A percentile compares a stretch with the other conserved stretches of the same genome.
Conservation (phyloP, 1,139 yeast genomes). For the Scheffersomyces parashehatae region DNA sequence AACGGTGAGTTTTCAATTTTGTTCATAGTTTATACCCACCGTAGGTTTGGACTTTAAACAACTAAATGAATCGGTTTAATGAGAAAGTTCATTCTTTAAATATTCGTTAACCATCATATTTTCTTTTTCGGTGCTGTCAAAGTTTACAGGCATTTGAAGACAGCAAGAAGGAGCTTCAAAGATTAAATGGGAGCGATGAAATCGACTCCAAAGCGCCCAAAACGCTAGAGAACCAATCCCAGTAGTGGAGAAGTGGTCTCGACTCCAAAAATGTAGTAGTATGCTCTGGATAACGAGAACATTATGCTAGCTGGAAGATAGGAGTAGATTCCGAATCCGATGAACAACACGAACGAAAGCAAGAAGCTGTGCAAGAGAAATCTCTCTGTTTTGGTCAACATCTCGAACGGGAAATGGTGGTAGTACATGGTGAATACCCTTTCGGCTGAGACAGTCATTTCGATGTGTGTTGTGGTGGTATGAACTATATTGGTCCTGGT, state of each 20-base stretch:
- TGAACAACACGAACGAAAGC: constrained; percentile 31
- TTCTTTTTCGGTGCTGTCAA: no score
- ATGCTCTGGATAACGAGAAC: constrained; percentile 32
- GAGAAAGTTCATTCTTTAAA: no score
- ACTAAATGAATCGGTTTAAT: no score
- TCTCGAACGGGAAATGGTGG: constrained; percentile 38
- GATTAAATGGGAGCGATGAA: no score
- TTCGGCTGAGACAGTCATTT: constrained; percentile 11
- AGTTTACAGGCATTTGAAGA: no score
- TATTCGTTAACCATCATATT: no score
- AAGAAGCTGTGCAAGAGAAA: constrained; percentile 29
- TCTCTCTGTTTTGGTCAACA: constrained; percentile 41
- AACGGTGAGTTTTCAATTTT: no score
- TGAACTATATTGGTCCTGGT: background rate
- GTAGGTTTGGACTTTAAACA: no score
- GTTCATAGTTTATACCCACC: no score
- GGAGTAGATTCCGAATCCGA: constrained; percentile 39
- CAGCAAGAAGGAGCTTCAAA: no score
- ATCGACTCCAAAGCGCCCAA: no score
- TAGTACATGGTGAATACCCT: constrained; percentile 32
- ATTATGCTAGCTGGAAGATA: constrained; percentile 35
- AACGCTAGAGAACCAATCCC: no score
- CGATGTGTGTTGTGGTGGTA: background rate
- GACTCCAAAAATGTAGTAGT: constrained; percentile 37
- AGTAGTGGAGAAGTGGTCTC: constrained; percentile 7